Base-by-base conservation (phyloP, 257 asterid species). In the Forsythia suspensa region DNA sequence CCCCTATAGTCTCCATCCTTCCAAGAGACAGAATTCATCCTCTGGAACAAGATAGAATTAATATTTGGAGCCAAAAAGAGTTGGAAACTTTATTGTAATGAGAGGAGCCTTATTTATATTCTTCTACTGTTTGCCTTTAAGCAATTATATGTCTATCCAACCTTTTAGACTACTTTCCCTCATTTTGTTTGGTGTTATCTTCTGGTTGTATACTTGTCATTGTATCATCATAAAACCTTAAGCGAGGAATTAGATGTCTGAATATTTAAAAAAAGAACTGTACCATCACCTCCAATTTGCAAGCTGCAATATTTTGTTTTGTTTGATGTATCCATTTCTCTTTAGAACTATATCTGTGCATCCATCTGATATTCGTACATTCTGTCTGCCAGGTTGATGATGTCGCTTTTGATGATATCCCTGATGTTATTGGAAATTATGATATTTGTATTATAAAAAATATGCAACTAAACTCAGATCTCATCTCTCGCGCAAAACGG, bases 381-480 rank as follows among this genome's bases (percentile, higher is more conserved):
- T 66, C 59, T 48, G 15, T 77, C 36, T 81, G 71, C 46, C 84
- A 95, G 99, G 99, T 93, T 79, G 98, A 95, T 75, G 95, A 73
- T 55, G 84, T 89, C 78, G 89, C 98, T 48, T 84, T 86, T 12
- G 94, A 87, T 38, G 90, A 88, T 65, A 84, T 95, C 73, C 92
- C 91, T 6, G 80, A 85, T 82, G 90, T 87, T 52, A 93, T 95
- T 65, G 95, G 88, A 68, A 86, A 89, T 77, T 95, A 91, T 82
- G 97, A 95, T 73, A 80, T 95, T 40, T 93, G 98, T 75, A 89
- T 95, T 44, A 91, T 92, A 8, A 95, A 91, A 83, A 88, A 8
- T 83, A 81, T 92, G 91, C 84, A 79, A 75, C 77, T 95, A 72
- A 88, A 84, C 80, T 81, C 97, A 10, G 95, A 95, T 81, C 82